Evolutionary conservation across 1,284 basidiomycete genomes (phyloP).

Genomic region (Thelephora terrestris): DNA sequence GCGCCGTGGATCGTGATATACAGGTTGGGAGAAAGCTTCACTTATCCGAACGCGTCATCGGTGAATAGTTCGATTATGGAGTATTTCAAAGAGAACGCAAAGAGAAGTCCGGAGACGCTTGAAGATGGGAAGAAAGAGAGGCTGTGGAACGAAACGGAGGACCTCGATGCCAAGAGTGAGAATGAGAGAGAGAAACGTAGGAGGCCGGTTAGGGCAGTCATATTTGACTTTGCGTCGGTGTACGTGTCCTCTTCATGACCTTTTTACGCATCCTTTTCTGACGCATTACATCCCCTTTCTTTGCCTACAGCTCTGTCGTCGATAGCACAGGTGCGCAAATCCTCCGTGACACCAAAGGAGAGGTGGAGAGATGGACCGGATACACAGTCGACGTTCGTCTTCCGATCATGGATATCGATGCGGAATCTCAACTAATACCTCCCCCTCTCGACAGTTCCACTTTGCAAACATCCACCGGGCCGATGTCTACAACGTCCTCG

Average conservation of each 20-base stretch:
- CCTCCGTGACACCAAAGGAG: constrained; percentile 76
- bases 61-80: constrained; percentile 73
- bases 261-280: constrained; percentile 2
- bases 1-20: constrained; percentile 85
- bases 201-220: constrained; percentile 72
- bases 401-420: not conserved
- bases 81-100: constrained; percentile 69
- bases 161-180: constrained; percentile 22
- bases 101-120: constrained; percentile 65
- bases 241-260: constrained; percentile 26
- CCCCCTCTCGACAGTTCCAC: constrained; percentile 44
- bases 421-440: not conserved
- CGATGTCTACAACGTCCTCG: constrained; percentile 85
- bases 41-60: constrained; percentile 86
- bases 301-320: constrained; percentile 46
- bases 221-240: constrained; percentile 87
- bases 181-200: constrained; percentile 40
- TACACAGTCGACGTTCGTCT: constrained; percentile 49
- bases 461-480: constrained; percentile 82
- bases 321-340: constrained; percentile 87
- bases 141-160: constrained; percentile 88
- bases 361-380: constrained; percentile 82
- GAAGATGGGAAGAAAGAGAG: constrained; percentile 58
- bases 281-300: not conserved
- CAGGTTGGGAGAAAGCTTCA: constrained; percentile 85